These are phyloP conservation scores for Cicer cuneatum DNA, from an alignment of 306 rosid genomes.

Conservation along the genomic window DNA sequence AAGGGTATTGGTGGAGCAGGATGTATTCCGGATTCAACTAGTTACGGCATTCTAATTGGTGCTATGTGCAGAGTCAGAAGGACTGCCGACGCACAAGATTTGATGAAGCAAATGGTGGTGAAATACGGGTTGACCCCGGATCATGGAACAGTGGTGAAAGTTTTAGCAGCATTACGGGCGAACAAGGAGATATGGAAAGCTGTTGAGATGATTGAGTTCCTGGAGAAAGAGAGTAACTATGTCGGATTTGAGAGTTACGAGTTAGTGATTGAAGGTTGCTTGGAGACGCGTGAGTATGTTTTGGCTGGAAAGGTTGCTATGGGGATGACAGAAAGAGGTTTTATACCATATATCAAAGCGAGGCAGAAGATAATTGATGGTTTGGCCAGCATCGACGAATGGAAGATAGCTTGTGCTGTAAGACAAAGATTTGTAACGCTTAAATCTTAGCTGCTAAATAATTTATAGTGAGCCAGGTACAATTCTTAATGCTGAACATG, in stretches of 20 bases:
- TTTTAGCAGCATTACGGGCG: slow-evolving; percentile 63
- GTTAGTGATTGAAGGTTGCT: slow-evolving; percentile 74
- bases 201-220: slow-evolving; percentile 63
- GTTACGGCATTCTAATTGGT: slow-evolving; percentile 62
- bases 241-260: slow-evolving; percentile 83
- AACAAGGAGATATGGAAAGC: slow-evolving; percentile 76
- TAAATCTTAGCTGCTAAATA: slow-evolving; percentile 51
- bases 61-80: slow-evolving; percentile 63
- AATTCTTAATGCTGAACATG: slow-evolving; percentile 4
- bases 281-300: slow-evolving; percentile 72
- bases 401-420: slow-evolving; percentile 75
- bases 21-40: slow-evolving; percentile 72
- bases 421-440: slow-evolving; percentile 72
- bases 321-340: slow-evolving; percentile 65
- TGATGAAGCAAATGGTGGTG: slow-evolving; percentile 66
- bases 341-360: slow-evolving; percentile 64
- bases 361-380: slow-evolving; percentile 85
- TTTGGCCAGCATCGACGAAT: slow-evolving; percentile 67
- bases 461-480: slow-evolving; percentile 21
- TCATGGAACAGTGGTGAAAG: slow-evolving; percentile 65
- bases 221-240: slow-evolving; percentile 59
- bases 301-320: slow-evolving; percentile 77
- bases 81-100: slow-evolving; percentile 60
- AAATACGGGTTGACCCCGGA: slow-evolving; percentile 65
- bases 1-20: slow-evolving; percentile 79